Percentiles rank a stretch among this genome's conserved stretches.
Conservation (phyloP, 1,284 basidiomycete genomes). For the Ustanciosporium gigantosporum region DNA sequence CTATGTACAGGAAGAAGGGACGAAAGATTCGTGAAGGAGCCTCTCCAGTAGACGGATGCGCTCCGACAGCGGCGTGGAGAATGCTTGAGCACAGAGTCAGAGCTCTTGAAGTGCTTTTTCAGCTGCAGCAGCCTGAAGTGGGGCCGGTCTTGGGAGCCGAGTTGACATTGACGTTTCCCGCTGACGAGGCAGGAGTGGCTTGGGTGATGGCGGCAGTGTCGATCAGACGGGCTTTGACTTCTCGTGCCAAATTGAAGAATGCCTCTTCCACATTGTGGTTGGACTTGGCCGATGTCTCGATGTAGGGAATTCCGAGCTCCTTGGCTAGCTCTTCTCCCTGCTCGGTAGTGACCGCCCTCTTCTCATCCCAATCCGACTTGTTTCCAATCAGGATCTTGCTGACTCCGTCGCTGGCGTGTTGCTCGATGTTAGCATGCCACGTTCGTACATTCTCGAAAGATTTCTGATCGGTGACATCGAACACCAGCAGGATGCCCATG, state of each 20-base stretch:
- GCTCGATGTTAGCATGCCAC: constrained; percentile 98
- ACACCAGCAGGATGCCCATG: constrained; percentile 98
- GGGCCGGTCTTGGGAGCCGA: constrained; percentile 31
- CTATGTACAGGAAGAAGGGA: background rate
- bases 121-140: constrained; percentile 25
- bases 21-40: background rate
- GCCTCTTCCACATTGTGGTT: constrained; percentile 99
- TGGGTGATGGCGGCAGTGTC: constrained; percentile 65
- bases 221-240: constrained; percentile 83
- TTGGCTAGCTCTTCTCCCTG: constrained; percentile 74
- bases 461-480: constrained; percentile 97
- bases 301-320: constrained; percentile 89
- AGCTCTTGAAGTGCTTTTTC: too few species aligned
- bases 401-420: constrained; percentile 96
- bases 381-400: constrained; percentile 99
- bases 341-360: constrained; percentile 85
- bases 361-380: constrained; percentile 98
- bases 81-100: too few species aligned
- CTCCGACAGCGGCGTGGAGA: too few species aligned
- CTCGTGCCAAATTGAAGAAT: constrained; percentile 90
- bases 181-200: constrained; percentile 19
- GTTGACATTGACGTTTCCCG: constrained; percentile 41
- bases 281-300: constrained; percentile 97
- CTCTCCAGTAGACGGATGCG: too few species aligned
- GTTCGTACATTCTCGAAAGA: constrained; percentile 98